Evolutionary conservation across 2,329 filamentous ascomycete genomes (phyloP), one percentile per base, ranked within the genome.

Genomic region (Cadophora sp.): DNA sequence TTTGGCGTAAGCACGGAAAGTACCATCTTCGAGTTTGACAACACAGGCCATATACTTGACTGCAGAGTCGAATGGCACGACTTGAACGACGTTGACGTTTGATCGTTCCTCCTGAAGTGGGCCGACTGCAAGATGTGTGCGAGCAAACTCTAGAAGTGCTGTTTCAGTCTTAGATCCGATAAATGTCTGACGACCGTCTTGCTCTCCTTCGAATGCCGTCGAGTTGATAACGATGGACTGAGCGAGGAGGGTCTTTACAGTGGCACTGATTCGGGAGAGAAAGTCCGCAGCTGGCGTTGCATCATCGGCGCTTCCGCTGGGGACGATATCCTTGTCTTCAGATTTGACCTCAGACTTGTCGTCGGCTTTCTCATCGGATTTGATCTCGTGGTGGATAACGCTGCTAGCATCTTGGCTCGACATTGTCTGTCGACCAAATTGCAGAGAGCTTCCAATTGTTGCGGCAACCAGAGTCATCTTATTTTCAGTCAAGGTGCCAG

Each of bases 141-240:
- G 84, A 24, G 90, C 89, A 75, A 93, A 92, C 27, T 84, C 82
- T 16, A 94, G 83, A 12, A 94, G 82, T 24, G 91, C 91, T 2
- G 90, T 92, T 76, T 94, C 91, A 0, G 91, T 94, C 79, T 93
- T 93, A 5, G 91, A 93, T 37, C 91, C 91, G 69, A 93, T 85
- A 72, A 92, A 94, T 0, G 85, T 81, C 22, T 79, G 73, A 68
- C 83, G 81, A 29, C 89, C 89, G 53, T 89, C 84, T 53, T 87
- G 83, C 53, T 90, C 87, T 6, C 86, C 85, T 75, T 92, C 88
- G 71, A 92, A 92, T 0, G 90, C 89, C 0, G 89, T 91, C 0
- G 89, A 91, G 75, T 91, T 92, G 72, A 91, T 80, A 14, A 86
- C 84, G 68, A 91, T 89, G 2, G 89, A 91, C 65, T 92, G 85